phyloP scores from a whole-genome alignment of 495 filamentous ascomycete species.

The Talaromyces borbonicus region DNA sequence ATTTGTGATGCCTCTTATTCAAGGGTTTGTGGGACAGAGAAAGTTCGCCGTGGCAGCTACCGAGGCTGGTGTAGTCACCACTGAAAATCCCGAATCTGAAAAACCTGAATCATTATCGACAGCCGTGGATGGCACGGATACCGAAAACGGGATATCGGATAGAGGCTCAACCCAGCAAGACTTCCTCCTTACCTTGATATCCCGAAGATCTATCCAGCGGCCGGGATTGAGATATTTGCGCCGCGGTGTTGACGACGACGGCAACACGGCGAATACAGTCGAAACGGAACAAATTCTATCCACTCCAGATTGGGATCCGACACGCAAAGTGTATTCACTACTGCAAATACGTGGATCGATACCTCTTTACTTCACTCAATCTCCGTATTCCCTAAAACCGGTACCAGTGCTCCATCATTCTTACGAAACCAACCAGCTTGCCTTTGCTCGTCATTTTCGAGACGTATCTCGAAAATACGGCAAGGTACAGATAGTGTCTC shows the following conservation, averaged over 20 bases:
- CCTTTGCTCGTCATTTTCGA: conserved; percentile 71
- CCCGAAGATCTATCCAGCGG: conserved; percentile 69
- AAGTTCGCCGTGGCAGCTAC: conserved; percentile 57
- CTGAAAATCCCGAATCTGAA: conserved; percentile 12
- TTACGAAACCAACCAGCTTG: conserved; percentile 59
- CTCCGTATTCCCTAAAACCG: conserved; percentile 86
- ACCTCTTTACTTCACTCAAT: conserved; percentile 87
- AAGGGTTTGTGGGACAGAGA: conserved; percentile 88
- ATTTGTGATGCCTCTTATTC: conserved; percentile 75
- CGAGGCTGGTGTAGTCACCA: conserved; percentile 12
- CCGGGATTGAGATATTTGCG: conserved; percentile 85
- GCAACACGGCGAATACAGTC: conserved; percentile 79
- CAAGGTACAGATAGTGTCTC: conserved; percentile 62
- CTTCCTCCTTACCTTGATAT: conserved; percentile 79
- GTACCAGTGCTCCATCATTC: conserved; percentile 73
- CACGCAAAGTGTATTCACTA: conserved; percentile 65
- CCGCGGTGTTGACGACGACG: conserved; percentile 82
- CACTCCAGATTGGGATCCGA: conserved; percentile 46
- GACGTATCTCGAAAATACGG: conserved; percentile 59
- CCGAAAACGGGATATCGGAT: conserved; percentile 2
- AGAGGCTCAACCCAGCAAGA: conserved; percentile 19
- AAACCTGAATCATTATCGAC: background rate
- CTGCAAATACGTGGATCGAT: conserved; percentile 81
- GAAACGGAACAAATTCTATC: conserved; percentile 92
- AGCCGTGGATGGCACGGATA: background rate